Evolutionary conservation across 78 protist genomes (phyloP).

Genomic region (Chrysochromulina tobinii): DNA sequence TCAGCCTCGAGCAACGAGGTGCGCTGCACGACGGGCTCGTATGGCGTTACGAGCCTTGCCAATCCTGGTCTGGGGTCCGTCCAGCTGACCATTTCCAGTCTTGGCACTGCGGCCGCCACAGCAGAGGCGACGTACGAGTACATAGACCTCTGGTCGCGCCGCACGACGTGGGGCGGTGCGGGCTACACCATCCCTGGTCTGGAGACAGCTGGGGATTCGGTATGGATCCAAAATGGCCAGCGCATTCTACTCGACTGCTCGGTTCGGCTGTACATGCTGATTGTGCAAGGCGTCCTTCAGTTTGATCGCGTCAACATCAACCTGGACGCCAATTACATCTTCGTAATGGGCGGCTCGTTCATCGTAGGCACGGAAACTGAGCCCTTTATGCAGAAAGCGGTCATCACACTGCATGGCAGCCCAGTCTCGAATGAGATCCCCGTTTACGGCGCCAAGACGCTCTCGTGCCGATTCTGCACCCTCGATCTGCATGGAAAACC

Average conservation of each 20-base stretch:
- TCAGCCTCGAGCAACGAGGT: background rate
- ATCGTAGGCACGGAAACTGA: background rate
- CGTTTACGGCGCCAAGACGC: background rate
- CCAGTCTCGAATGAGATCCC: background rate
- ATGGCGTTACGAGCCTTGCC: background rate
- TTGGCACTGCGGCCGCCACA: background rate
- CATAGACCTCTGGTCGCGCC: background rate
- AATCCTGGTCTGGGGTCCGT: background rate
- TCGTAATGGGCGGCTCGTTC: background rate
- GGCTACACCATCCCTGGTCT: background rate
- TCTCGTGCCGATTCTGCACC: background rate
- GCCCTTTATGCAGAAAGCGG: background rate
- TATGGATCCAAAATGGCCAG: background rate
- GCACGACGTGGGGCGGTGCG: background rate
- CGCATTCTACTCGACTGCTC: background rate
- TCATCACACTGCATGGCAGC: constrained; percentile 6
- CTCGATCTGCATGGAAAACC: constrained; percentile 11
- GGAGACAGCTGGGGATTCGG: background rate
- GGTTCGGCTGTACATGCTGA: background rate
- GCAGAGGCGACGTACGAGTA: background rate
- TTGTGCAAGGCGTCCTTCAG: background rate
- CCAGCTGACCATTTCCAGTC: background rate
- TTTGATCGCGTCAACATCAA: background rate
- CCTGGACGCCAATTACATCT: background rate
- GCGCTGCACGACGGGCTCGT: background rate